phyloP scores from a whole-genome alignment of 495 filamentous ascomycete genomes.

The Parathielavia hyrcaniae region DNA sequence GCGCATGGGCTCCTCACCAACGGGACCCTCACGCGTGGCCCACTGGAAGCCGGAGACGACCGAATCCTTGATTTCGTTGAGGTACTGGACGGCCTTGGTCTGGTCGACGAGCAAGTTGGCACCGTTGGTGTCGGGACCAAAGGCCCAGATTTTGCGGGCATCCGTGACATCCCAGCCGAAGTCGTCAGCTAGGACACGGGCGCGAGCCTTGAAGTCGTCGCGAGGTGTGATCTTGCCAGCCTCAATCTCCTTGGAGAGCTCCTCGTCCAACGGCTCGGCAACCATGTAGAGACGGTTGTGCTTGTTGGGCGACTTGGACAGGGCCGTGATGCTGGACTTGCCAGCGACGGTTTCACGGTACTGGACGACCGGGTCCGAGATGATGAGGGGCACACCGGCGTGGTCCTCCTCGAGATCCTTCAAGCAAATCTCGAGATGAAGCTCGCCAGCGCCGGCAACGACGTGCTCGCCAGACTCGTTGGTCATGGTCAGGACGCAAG shows the following conservation, averaged over 20 bases:
- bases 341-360: conserved; percentile 92
- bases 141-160: conserved; percentile 99
- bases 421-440: conserved; percentile 99
- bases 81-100: conserved; percentile 99
- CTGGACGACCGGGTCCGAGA: conserved; percentile 94
- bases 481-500: conserved; percentile 89
- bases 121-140: conserved; percentile 95
- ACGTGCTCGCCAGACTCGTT: conserved; percentile 94
- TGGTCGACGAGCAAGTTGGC: conserved; percentile 98
- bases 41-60: conserved; percentile 99
- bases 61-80: conserved; percentile 99
- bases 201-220: conserved; percentile 99
- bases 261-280: conserved; percentile 84
- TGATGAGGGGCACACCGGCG: conserved; percentile 90
- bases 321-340: conserved; percentile 83
- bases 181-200: conserved; percentile 93
- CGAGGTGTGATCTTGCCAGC: conserved; percentile 83
- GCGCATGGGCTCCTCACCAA: conserved; percentile 98
- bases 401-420: conserved; percentile 99
- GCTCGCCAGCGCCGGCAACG: conserved; percentile 97
- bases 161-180: conserved; percentile 99
- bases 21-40: conserved; percentile 94
- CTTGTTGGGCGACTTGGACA: conserved; percentile 99
- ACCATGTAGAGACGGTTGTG: conserved; percentile 98
- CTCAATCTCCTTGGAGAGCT: conserved; percentile 87